These are phyloP conservation scores for Epichloe scottii DNA, from an alignment of 2,329 filamentous ascomycete genomes.

Conservation along the genomic window DNA sequence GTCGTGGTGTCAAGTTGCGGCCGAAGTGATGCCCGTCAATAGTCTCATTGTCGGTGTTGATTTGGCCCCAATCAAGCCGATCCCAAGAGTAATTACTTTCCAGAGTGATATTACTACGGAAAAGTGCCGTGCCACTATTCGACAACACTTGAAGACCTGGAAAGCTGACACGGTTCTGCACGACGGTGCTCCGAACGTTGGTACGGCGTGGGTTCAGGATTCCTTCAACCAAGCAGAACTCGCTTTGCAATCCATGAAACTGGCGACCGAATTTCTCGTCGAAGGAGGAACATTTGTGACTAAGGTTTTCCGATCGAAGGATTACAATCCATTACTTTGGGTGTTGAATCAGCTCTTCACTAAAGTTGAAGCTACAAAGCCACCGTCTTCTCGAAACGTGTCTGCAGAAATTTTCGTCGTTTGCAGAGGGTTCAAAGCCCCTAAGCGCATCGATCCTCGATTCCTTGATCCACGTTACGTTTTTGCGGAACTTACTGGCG, in stretches of 20 bases:
- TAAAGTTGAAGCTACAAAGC: conserved; percentile 95
- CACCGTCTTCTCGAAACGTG: conserved; percentile 87
- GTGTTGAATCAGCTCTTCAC: conserved; percentile 94
- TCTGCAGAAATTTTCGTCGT: conserved; percentile 98
- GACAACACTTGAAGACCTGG: conserved; percentile 85
- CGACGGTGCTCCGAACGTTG: conserved; percentile 94
- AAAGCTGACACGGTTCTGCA: conserved; percentile 93
- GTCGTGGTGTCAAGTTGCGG: conserved; percentile 94
- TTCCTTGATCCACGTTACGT: conserved; percentile 83
- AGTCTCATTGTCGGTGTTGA: conserved; percentile 92
- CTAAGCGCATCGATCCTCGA: conserved; percentile 82
- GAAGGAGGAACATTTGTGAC: conserved; percentile 91
- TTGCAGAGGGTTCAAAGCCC: conserved; percentile 87
- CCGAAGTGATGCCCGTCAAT: conserved; percentile 83
- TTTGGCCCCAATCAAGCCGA: conserved; percentile 87
- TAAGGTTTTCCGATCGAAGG: conserved; percentile 94
- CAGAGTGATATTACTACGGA: conserved; percentile 97
- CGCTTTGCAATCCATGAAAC: conserved; percentile 76
- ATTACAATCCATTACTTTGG: conserved; percentile 93
- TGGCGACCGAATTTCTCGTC: conserved; percentile 84
- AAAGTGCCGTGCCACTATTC: conserved; percentile 82
- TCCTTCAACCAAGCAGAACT: conserved; percentile 96
- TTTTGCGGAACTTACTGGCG: conserved; percentile 80
- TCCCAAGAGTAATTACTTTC: conserved; percentile 87
- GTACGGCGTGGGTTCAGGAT: conserved; percentile 96